Evolutionary conservation across 352 stramenopile genomes (phyloP).

Genomic region (Saprolegnia parasitica): DNA sequence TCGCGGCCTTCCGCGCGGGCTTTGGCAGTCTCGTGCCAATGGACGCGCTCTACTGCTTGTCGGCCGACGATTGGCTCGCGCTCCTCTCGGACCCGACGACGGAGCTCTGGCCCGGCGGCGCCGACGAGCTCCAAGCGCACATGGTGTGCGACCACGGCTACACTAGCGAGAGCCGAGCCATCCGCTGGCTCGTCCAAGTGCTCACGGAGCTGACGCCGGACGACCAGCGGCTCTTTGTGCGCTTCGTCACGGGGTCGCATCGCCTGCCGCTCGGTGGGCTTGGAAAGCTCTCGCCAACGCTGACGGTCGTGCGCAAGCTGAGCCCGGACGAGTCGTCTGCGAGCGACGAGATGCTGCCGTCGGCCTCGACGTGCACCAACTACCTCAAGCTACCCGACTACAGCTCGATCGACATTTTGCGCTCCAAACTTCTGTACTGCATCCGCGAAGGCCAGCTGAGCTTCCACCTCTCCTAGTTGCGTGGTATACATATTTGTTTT

Average conservation of each 20-base stretch:
- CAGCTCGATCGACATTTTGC: constrained; percentile 68
- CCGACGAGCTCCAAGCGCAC: constrained; percentile 57
- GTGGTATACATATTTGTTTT: neutral
- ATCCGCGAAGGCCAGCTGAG: constrained; percentile 81
- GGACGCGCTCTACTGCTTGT: constrained; percentile 1
- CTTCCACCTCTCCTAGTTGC: constrained; percentile 67
- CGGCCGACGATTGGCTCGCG: constrained; percentile 3
- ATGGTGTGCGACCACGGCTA: constrained; percentile 87
- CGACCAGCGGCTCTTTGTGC: constrained; percentile 80
- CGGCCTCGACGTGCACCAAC: constrained; percentile 85
- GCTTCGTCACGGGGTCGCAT: constrained; percentile 86
- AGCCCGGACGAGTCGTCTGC: constrained; percentile 28
- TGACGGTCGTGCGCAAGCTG: constrained; percentile 86
- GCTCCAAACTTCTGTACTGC: constrained; percentile 66
- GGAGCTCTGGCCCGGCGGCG: constrained; percentile 56
- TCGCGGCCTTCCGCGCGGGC: constrained; percentile 59
- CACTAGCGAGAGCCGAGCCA: constrained; percentile 52
- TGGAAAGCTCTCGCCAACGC: constrained; percentile 68
- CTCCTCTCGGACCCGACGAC: constrained; percentile 9
- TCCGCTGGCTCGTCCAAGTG: constrained; percentile 69
- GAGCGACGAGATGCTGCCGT: constrained; percentile 62
- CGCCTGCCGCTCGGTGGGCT: constrained; percentile 81
- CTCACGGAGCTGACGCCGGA: constrained; percentile 59
- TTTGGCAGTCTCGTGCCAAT: constrained; percentile 37
- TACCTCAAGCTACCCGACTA: constrained; percentile 91